Base-by-base conservation (phyloP, 352 stramenopile genomes). In the Pythium scleroteichum region DNA sequence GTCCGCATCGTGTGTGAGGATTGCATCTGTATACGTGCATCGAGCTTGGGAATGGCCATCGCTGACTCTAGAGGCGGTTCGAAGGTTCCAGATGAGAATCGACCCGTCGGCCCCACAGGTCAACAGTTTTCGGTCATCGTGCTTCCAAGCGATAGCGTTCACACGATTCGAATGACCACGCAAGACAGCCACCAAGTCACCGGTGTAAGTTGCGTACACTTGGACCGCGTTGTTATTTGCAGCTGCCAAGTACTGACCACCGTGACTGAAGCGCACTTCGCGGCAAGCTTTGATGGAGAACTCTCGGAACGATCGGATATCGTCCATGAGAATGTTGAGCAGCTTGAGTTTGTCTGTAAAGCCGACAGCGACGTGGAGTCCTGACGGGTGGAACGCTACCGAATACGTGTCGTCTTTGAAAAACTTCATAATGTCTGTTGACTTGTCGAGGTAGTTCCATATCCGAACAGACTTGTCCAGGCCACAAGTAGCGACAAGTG, bases 381-480 rank as follows among this genome's bases (percentile, higher is more conserved):
- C 95, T 0, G 85, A 96, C 16, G 95, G 95, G 60, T 98, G 95
- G 56, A 98, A 92, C 4, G 92, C 83, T 23, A 97, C 75, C 13
- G 81, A 90, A 38, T 86, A 75, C 16, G 89, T 81, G 45, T 98
- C 90, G 53, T 98, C 94, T 35, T 85, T 85, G 69, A 97, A 98
- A 48, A 82, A 77, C 52, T 97, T 97, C 68, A 92, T 82, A 42
- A 98, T 90, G 51, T 98, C 92, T 0, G 86, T 87, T 26, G 78
- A 88, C 55, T 97, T 93, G 60, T 97, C 89, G 39, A 96, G 46
- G 68, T 98, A 98, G 71, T 98, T 98, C 94, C 94, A 98, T 22
- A 98, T 73, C 29, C 93, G 81, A 16, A 98, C 78, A 0, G 90
- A 97, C 41, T 86, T 82, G 69, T 98, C 95, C 4, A 96, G 68